phyloP scores from a whole-genome alignment of 371 early-diverging fungal genomes.

The Mucor racemosus region DNA sequence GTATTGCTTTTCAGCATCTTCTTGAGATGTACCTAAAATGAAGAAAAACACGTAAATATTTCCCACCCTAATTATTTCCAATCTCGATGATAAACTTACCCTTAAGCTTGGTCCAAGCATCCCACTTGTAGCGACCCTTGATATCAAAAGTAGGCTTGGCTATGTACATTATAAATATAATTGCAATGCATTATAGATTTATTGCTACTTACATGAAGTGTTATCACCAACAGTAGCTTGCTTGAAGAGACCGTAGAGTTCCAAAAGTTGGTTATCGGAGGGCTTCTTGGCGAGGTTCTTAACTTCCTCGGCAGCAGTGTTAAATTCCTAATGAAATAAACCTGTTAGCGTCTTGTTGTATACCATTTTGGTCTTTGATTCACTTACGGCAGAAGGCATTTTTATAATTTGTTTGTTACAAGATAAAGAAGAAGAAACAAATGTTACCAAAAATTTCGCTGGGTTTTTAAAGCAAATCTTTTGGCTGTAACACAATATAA shows the following conservation, averaged over 20 bases:
- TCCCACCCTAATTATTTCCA: neutral
- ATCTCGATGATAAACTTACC: slow-evolving; percentile 35
- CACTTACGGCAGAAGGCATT: slow-evolving; percentile 18
- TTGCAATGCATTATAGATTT: neutral
- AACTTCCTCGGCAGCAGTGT: slow-evolving; percentile 63
- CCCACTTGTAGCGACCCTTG: slow-evolving; percentile 81
- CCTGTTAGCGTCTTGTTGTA: neutral
- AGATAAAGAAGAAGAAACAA: neutral
- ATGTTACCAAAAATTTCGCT: neutral
- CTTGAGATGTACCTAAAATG: slow-evolving; percentile 37
- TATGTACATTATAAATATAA: neutral
- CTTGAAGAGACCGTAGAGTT: slow-evolving; percentile 86
- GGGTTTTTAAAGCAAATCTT: slow-evolving; percentile 8
- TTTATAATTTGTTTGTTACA: neutral
- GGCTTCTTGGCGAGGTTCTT: slow-evolving; percentile 62
- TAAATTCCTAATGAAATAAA: slow-evolving; percentile 5
- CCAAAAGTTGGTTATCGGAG: slow-evolving; percentile 70
- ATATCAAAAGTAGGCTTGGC: slow-evolving; percentile 69
- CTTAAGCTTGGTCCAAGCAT: slow-evolving; percentile 75
- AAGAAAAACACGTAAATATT: neutral
- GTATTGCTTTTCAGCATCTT: slow-evolving; percentile 81
- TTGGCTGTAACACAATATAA: neutral
- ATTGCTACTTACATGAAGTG: slow-evolving; percentile 48
- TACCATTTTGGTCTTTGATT: neutral
- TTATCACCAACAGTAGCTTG: slow-evolving; percentile 84